These are phyloP conservation scores for Fulvia fulva DNA, from an alignment of 2,329 filamentous ascomycete genomes.

Conservation along the genomic window DNA sequence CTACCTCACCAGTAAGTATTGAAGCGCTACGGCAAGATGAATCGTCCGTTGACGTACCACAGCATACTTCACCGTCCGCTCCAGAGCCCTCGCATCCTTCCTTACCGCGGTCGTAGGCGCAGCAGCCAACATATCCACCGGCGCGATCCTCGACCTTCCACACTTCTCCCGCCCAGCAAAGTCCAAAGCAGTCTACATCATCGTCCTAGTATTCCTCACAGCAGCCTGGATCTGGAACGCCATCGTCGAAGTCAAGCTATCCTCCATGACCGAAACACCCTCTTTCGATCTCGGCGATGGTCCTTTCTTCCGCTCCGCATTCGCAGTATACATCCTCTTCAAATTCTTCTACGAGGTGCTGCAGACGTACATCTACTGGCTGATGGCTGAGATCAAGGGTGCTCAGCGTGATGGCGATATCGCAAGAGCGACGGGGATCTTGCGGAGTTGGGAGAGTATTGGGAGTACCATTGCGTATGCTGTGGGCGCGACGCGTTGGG, in stretches of 20 bases:
- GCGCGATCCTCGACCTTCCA: conserved; percentile 13
- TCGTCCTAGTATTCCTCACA: conserved; percentile 11
- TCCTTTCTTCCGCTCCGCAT: conserved; percentile 17
- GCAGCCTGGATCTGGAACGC: conserved; percentile 18
- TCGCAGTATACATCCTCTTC: conserved; percentile 25
- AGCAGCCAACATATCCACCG: conserved; percentile 9
- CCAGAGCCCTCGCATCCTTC: conserved; percentile 42
- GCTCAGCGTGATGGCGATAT: conserved; percentile 32
- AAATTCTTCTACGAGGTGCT: conserved; percentile 26
- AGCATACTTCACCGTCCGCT: conserved; percentile 44
- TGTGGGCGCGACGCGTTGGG: conserved; percentile 31
- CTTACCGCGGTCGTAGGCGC: conserved; percentile 39
- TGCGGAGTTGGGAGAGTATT: conserved; percentile 34
- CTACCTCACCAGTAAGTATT: conserved; percentile 37
- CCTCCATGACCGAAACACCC: conserved; percentile 1
- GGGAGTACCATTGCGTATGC: conserved; percentile 34
- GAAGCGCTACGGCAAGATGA: not conserved
- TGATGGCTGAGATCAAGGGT: conserved; percentile 26
- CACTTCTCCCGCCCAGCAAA: conserved; percentile 8
- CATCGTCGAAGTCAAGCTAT: conserved; percentile 11
- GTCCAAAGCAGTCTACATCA: conserved; percentile 14
- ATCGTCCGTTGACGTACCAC: conserved; percentile 15
- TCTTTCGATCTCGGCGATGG: conserved; percentile 16
- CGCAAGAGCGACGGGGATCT: conserved; percentile 31
- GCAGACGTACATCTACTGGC: conserved; percentile 26